Percentiles rank a stretch among this genome's conserved stretches.
Evolutionary conservation across 768 basidiomycete genomes (phyloP).

Genomic region (Lactarius quietus): DNA sequence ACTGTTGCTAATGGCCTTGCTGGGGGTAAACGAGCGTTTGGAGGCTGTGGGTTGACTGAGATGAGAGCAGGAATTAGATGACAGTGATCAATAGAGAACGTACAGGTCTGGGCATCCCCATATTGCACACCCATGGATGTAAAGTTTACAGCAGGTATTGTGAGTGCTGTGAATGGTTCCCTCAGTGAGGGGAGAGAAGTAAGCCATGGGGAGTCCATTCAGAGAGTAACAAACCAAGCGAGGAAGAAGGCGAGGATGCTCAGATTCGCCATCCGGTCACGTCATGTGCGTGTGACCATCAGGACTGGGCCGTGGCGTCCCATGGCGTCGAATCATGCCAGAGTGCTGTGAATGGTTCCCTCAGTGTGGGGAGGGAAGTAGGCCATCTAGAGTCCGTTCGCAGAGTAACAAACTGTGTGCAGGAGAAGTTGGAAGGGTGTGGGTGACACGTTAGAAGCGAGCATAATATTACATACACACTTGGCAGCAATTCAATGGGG

Average conservation of each 20-base stretch:
- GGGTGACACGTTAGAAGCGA: too few relatives aligned
- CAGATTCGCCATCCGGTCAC: too few relatives aligned
- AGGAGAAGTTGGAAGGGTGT: too few relatives aligned
- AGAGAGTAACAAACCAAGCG: too few relatives aligned
- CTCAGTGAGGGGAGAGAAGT: conserved; percentile 34
- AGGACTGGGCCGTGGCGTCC: conserved; percentile 41
- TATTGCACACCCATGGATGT: conserved; percentile 66
- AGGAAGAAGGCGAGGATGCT: too few relatives aligned
- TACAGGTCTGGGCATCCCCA: conserved; percentile 43
- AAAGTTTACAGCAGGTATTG: conserved; percentile 74
- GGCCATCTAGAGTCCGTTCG: too few relatives aligned
- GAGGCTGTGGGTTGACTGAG: conserved; percentile 65
- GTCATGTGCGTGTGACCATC: too few relatives aligned
- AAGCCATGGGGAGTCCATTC: too few relatives aligned
- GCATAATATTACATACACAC: too few relatives aligned
- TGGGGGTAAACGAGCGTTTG: conserved; percentile 82
- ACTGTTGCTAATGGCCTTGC: conserved; percentile 96
- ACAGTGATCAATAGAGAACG: conserved; percentile 8
- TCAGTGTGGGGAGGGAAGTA: conserved; percentile 30
- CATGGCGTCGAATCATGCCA: too few relatives aligned
- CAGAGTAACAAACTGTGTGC: too few relatives aligned
- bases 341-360: conserved; percentile 62
- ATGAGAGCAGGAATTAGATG: not conserved
- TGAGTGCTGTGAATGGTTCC: conserved; percentile 64
- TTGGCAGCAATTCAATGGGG: too few relatives aligned